phyloP scores from a whole-genome alignment of 2,329 filamentous ascomycete genomes.

The Lecanicillium sp. region DNA sequence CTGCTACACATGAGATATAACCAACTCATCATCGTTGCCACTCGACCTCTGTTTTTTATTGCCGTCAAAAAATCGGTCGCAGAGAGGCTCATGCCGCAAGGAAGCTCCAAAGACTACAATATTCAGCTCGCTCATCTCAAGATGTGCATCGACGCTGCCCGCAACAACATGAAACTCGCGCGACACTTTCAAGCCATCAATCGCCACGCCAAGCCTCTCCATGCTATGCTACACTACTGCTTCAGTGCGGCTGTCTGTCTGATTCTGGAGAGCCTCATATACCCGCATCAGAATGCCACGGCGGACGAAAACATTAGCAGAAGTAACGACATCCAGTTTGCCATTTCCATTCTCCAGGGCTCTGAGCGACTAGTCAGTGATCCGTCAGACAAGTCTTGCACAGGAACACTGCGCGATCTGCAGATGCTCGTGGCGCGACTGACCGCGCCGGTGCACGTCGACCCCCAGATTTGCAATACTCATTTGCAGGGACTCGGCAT shows the following conservation, averaged over 20 bases:
- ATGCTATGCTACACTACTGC: constrained; percentile 41
- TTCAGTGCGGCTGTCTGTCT: constrained; percentile 46
- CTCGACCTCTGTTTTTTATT: constrained; percentile 42
- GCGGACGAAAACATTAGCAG: constrained; percentile 19
- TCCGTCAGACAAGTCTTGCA: constrained; percentile 33
- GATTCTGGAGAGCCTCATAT: constrained; percentile 39
- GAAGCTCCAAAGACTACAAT: constrained; percentile 19
- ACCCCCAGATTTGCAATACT: constrained; percentile 20
- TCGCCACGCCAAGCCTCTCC: constrained; percentile 34
- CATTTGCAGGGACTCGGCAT: constrained; percentile 13
- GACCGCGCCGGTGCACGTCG: constrained; percentile 18
- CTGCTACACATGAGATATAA: constrained; percentile 46
- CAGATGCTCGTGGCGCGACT: constrained; percentile 31
- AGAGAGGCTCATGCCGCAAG: constrained; percentile 30
- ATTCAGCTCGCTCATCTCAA: constrained; percentile 16
- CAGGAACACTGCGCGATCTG: constrained; percentile 33
- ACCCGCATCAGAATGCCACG: constrained; percentile 22
- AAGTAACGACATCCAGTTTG: constrained; percentile 33
- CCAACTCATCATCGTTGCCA: constrained; percentile 42
- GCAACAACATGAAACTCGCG: constrained; percentile 40
- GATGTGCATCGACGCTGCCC: constrained; percentile 25
- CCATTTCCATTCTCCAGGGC: constrained; percentile 34
- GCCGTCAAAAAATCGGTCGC: constrained; percentile 42
- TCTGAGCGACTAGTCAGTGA: constrained; percentile 31
- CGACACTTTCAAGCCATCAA: constrained; percentile 33